Base-by-base conservation (phyloP, 208 protist species). In the Leishmania turanica region DNA sequence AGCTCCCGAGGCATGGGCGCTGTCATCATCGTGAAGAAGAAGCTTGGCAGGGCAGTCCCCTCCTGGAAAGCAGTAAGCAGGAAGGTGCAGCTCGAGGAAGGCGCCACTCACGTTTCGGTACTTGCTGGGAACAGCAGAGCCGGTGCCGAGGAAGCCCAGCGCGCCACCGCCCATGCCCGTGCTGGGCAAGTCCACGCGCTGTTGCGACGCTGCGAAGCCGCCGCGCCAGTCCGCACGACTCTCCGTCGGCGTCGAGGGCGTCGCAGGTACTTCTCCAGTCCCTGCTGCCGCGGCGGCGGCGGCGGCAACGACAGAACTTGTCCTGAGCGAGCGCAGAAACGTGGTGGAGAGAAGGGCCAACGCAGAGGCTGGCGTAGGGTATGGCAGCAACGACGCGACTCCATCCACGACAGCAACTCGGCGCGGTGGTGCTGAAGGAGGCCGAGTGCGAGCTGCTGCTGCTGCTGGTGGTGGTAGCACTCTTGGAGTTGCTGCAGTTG, bases 61-160 rank as follows among this genome's bases (percentile, higher is more conserved):
- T 27, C 56, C 21, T 3, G 56, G 56, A 27, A 91, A 88, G 80
- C 88, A 93, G 65, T 69, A 84, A 37, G 73, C 34, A 5, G 91
- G 87, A 19, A 90, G 72, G 45, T 81, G 54, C 8, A 98, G 65
- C 80, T 96, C 89, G 17, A 96, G 75, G 66, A 84, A 93, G 58
- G 92, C 87, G 40, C 92, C 92, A 75, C 93, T 96, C 47, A 97
- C 95, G 77, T 97, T 98, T 24, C 95, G 86, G 78, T 98, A 97
- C 81, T 98, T 98, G 82, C 93, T 95, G 17, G 95, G 95, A 3
- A 98, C 82, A 27, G 95, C 92, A 42, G 95, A 97, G 27, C 93
- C 95, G 5, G 95, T 98, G 4, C 95, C 95, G 21, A 97, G 82
- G 78, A 98, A 98, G 7, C 90, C 87, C 24, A 97, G 78, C 1